Percentiles rank a stretch among this genome's conserved stretches.
Conservation (phyloP, 306 rosid genomes). For the Canavalia ensiformis region DNA sequence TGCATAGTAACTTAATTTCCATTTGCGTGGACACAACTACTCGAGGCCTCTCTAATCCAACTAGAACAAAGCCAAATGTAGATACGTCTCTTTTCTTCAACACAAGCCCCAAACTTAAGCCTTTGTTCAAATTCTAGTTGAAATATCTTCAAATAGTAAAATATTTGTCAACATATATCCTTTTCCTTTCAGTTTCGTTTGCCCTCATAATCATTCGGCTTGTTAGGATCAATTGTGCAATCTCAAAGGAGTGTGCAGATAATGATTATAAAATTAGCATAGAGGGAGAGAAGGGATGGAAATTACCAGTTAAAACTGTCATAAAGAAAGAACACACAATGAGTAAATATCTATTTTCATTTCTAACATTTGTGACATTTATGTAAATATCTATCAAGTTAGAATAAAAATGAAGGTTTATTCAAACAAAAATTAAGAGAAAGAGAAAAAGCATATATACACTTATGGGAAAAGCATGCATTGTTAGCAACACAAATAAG, state of each 20-base stretch:
- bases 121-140: too few species aligned
- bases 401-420: too few species aligned
- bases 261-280: conserved; percentile 15
- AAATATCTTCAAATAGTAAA: too few species aligned
- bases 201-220: not conserved
- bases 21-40: not conserved
- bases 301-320: not conserved
- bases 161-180: too few species aligned
- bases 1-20: not conserved
- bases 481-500: not conserved
- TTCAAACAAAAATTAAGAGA: not conserved
- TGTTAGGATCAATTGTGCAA: conserved; percentile 26
- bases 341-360: too few species aligned
- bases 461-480: conserved; percentile 4
- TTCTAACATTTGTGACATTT: too few species aligned
- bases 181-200: not conserved
- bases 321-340: not conserved
- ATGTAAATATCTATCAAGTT: too few species aligned
- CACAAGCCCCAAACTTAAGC: too few species aligned
- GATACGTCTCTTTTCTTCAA: not conserved
- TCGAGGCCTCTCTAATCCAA: not conserved
- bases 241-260: not conserved
- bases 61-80: not conserved
- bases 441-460: not conserved
- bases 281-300: conserved; percentile 4